Evolutionary conservation across 1,284 basidiomycete genomes (phyloP).

Genomic region (Lignosus rhinocerotis): DNA sequence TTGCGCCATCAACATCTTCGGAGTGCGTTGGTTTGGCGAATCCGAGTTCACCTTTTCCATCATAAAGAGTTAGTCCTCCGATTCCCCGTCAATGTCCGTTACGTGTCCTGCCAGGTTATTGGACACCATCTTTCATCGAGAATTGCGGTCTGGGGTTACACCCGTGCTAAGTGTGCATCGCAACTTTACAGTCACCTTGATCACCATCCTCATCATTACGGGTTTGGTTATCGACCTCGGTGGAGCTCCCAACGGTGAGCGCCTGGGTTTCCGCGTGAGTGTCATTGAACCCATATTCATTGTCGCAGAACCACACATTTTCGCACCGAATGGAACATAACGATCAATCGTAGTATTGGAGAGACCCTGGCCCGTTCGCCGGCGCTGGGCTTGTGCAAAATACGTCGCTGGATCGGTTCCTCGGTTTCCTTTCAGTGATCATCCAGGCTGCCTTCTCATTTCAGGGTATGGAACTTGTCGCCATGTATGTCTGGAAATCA

Average conservation of each 20-base stretch:
- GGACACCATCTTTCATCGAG: neutral
- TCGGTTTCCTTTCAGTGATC: constrained; percentile 67
- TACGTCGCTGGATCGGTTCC: constrained; percentile 56
- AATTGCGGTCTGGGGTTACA: neutral
- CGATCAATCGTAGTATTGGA: constrained; percentile 59
- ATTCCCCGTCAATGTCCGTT: neutral
- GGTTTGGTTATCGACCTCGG: constrained; percentile 74
- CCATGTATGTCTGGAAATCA: constrained; percentile 48
- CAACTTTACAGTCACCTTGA: constrained; percentile 46
- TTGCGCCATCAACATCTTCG: constrained; percentile 74
- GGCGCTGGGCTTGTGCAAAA: constrained; percentile 47
- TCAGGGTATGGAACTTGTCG: constrained; percentile 83
- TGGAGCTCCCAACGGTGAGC: constrained; percentile 59
- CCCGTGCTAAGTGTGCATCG: neutral
- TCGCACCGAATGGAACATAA: neutral
- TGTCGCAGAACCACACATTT: neutral
- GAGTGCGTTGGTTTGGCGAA: constrained; percentile 54
- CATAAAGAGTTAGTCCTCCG: constrained; percentile 51
- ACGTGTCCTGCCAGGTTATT: neutral
- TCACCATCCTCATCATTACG: constrained; percentile 61
- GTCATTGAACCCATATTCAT: neutral
- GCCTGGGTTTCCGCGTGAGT: constrained; percentile 61
- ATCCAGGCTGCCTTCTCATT: constrained; percentile 85
- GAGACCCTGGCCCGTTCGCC: constrained; percentile 62
- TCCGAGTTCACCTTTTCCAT: constrained; percentile 66